Conservation (phyloP, 768 basidiomycete species). For the Kwoniella bestiolae region DNA sequence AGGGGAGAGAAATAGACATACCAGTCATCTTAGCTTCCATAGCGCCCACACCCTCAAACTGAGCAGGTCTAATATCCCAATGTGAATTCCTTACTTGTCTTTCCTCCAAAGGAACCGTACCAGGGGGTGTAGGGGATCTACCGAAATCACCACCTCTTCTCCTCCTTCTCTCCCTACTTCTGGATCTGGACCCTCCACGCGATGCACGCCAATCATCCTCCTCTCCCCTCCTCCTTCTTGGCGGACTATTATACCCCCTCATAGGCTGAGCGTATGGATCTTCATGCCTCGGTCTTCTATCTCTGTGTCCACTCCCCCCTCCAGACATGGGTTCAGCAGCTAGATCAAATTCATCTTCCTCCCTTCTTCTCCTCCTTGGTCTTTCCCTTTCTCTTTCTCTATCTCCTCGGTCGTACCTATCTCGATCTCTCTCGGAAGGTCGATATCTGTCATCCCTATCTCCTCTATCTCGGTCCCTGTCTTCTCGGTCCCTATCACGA, state of each 20-base stretch:
- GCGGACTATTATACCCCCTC: slow-evolving; percentile 25
- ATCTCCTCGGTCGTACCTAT: slow-evolving; percentile 19
- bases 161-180: slow-evolving; percentile 56
- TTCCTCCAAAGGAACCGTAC: slow-evolving; percentile 77
- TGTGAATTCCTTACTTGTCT: slow-evolving; percentile 85
- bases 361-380: slow-evolving; percentile 21
- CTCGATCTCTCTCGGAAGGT: slow-evolving; percentile 30
- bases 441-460: too few species aligned
- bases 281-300: slow-evolving; percentile 40
- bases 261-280: slow-evolving; percentile 41
- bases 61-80: slow-evolving; percentile 95
- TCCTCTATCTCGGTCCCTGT: slow-evolving; percentile 22
- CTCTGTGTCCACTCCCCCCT: slow-evolving; percentile 26
- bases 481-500: slow-evolving; percentile 15
- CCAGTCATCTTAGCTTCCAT: slow-evolving; percentile 99
- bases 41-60: slow-evolving; percentile 92
- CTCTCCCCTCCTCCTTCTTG: slow-evolving; percentile 29
- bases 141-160: slow-evolving; percentile 68
- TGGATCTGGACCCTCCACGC: slow-evolving; percentile 28
- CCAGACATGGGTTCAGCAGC: slow-evolving; percentile 42
- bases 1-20: slow-evolving; percentile 44
- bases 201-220: slow-evolving; percentile 34
- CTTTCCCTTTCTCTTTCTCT: slow-evolving; percentile 5
- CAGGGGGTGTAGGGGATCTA: slow-evolving; percentile 88
- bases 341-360: slow-evolving; percentile 29